phyloP scores from a whole-genome alignment of 1,284 basidiomycete species.

The Cutaneotrichosporon sp. region DNA sequence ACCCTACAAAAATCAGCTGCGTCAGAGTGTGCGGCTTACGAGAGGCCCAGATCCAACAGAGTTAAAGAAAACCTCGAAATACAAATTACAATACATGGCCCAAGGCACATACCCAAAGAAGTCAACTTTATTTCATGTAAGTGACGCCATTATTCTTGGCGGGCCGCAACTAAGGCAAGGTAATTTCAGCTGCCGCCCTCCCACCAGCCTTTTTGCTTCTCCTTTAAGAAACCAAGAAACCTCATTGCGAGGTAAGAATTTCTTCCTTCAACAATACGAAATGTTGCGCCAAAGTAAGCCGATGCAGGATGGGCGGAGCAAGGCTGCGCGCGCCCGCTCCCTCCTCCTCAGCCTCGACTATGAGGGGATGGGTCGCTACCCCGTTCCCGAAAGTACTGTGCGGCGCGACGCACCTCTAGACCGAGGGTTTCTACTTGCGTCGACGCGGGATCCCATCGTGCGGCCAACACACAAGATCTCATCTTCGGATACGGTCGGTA shows the following conservation, averaged over 20 bases:
- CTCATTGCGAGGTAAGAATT: background rate
- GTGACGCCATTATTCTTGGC: background rate
- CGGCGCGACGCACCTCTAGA: background rate
- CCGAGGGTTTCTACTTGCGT: background rate
- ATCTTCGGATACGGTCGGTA: background rate
- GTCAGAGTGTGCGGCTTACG: too few relatives aligned
- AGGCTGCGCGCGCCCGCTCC: background rate
- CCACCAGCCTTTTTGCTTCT: background rate
- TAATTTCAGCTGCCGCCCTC: background rate
- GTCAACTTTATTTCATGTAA: background rate
- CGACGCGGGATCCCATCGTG: background rate
- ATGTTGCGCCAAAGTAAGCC: slow-evolving; percentile 6
- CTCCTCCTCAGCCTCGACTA: slow-evolving; percentile 8
- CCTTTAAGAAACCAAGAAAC: background rate
- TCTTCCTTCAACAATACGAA: background rate
- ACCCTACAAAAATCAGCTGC: too few relatives aligned
- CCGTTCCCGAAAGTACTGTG: background rate
- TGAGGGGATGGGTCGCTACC: background rate
- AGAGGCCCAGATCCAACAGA: too few relatives aligned
- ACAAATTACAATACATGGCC: too few relatives aligned
- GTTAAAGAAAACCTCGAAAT: too few relatives aligned
- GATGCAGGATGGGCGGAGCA: background rate
- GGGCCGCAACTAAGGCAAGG: too few relatives aligned
- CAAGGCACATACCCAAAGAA: background rate
- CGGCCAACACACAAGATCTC: background rate